These are phyloP conservation scores for Oryza meridionalis DNA, from an alignment of 176 grass and related monocot species.

Conservation along the genomic window DNA sequence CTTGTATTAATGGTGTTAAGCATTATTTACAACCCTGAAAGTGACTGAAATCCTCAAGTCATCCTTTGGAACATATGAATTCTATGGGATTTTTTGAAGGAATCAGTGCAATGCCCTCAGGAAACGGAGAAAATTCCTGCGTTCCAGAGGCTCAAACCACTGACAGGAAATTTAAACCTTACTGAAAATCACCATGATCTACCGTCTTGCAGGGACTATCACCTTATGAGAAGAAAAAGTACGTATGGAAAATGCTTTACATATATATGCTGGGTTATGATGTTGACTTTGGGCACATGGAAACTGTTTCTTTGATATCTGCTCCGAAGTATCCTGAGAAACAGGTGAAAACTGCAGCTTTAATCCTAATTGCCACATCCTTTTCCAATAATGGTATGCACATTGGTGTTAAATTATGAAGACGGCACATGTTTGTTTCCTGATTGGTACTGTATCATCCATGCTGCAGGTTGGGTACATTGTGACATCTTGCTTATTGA, in stretches of 20 bases:
- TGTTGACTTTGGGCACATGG: slow-evolving; percentile 96
- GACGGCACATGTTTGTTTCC: not conserved
- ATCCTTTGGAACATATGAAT: not conserved
- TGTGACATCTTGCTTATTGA: slow-evolving; percentile 92
- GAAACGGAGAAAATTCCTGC: not conserved
- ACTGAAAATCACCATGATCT: slow-evolving; percentile 36
- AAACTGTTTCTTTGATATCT: slow-evolving; percentile 98
- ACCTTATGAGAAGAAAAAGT: slow-evolving; percentile 98
- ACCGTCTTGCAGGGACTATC: slow-evolving; percentile 76
- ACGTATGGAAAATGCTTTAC: slow-evolving; percentile 99
- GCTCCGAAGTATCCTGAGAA: slow-evolving; percentile 99
- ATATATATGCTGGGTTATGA: slow-evolving; percentile 98
- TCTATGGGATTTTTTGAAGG: not conserved
- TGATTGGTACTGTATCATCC: slow-evolving; percentile 33
- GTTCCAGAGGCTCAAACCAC: not conserved
- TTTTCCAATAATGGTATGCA: slow-evolving; percentile 10
- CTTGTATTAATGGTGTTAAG: slow-evolving; percentile 2
- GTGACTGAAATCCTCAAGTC: not conserved
- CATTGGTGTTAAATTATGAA: not conserved
- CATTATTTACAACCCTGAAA: slow-evolving; percentile 5
- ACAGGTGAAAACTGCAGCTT: slow-evolving; percentile 66
- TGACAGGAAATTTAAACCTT: not conserved
- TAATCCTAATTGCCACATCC: not conserved
- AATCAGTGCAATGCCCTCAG: not conserved
- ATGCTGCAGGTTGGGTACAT: slow-evolving; percentile 93